Evolutionary conservation across 2,329 filamentous ascomycete genomes (phyloP).

Genomic region (Ascochyta rabiei): DNA sequence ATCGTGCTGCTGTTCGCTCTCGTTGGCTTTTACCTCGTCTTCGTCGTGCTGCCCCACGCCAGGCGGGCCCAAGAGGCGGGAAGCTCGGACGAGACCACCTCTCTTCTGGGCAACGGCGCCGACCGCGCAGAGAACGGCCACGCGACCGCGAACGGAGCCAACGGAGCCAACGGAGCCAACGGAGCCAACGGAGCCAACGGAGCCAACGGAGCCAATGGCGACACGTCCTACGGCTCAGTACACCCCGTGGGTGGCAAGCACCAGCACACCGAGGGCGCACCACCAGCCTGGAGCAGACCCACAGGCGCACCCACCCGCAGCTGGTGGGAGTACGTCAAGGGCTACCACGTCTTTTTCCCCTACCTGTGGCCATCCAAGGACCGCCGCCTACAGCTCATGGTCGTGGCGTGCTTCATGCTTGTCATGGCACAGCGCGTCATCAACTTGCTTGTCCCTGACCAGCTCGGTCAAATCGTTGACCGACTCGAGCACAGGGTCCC

Average conservation of each 20-base stretch:
- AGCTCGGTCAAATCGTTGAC: conserved; percentile 81
- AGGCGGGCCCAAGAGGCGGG: conserved; percentile 30
- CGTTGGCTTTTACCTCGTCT: conserved; percentile 63
- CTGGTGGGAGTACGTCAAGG: conserved; percentile 95
- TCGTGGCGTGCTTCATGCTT: conserved; percentile 80
- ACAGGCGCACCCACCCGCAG: conserved; percentile 83
- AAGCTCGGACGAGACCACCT: conserved; percentile 63
- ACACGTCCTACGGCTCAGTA: conserved; percentile 61
- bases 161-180: conserved; percentile 54
- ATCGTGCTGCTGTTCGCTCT: conserved; percentile 69
- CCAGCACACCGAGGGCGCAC: conserved; percentile 62
- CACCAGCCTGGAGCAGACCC: conserved; percentile 85
- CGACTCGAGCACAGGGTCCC: conserved; percentile 62
- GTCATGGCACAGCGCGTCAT: conserved; percentile 81
- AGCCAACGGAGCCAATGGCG: conserved; percentile 55
- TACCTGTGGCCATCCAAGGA: conserved; percentile 95
- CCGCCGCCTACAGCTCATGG: conserved; percentile 73
- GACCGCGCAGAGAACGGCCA: conserved; percentile 46
- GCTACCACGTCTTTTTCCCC: conserved; percentile 92
- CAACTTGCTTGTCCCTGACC: conserved; percentile 83
- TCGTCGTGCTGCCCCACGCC: conserved; percentile 49
- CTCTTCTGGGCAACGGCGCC: conserved; percentile 61
- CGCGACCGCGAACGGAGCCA: conserved; percentile 43
- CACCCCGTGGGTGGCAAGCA: conserved; percentile 51
- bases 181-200: conserved; percentile 57